Base-by-base conservation (phyloP, 441 rosid species). In the Croton laevigatus region DNA sequence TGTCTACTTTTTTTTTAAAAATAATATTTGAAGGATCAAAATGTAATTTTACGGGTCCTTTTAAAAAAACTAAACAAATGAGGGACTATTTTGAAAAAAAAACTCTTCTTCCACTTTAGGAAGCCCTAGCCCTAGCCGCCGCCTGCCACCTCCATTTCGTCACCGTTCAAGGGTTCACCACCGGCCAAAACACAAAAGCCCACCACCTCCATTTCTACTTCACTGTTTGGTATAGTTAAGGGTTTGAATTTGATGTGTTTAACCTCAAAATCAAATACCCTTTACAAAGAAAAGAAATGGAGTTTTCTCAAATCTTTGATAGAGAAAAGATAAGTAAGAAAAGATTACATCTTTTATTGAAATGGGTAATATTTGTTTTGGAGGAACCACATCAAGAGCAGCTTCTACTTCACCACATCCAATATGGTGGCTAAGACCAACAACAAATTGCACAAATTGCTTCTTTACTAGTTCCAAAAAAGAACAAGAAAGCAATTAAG, bases 281-380 rank as follows among this genome's bases (percentile, higher is more conserved):
- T 36, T 61, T 9, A 4, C 59, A 14, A 68, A 65, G 65, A 65
- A 48, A 52, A 54, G 71, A 54, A 62, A 77, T 59, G 76, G 72
- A 64, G 64, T 44, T 55, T 54, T 65, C 38, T 64, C 54, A 22
- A 11, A 59, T 69, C 16, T 34, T 17, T 65, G 62, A 60, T 20
- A 38, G 36, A 68, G 68, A 38, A 38, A 38, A 17, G 62, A 22
- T 59, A 54, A 40, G 69, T 71, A 61, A 70, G 45, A 19, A 14
- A 32, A 60, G 12, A 66, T 27, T 27, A 76, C 62, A 69, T 58
- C 71, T 70, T 68, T 61, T 71, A 71, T 69, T 69, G 62, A 81
- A 68, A 88, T 88, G 87, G 96, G 93, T 52, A 85, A 81, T 73
- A 85, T 68, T 74, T 91, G 97, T 70, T 77, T 75, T 60, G 82